Evolutionary conservation across 202 grass and related monocot genomes (phyloP), one percentile per base, ranked within the genome.

Genomic region (Zizania palustris): DNA sequence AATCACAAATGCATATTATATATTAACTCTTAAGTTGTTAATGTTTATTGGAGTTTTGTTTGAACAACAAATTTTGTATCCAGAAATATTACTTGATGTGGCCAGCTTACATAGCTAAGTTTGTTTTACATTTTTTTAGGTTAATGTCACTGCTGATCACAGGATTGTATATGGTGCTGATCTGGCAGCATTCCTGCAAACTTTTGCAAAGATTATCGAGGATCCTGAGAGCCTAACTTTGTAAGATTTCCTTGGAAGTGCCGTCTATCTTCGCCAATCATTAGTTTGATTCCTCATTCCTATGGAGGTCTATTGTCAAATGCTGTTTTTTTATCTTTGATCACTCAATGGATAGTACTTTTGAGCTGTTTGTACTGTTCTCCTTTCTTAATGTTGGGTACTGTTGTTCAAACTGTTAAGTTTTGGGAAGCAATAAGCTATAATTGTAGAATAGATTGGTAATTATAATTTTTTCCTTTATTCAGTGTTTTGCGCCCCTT

Each of bases 61-160:
- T 57, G 33, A 53, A n/a, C 14, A 19, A 38, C 55, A 34, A 14
- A 1, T 43, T 60, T 16, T 51, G n/a, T 72, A 15, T 74, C 11
- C 7, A 4, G n/a, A 36, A 28, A 46, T 48, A 6, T 71, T 15
- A 15, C 14, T 9, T 76, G 4, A 59, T 72, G 9, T 21, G 76
- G 11, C 20, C 19, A 77, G 1, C 7, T 20, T 54, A 35, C 50
- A 56, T 78, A 54, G 54, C 22, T 77, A 72, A 66, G 42, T 28
- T 80, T 3, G 35, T 77, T 20, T 20, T 38, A 71, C 11, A 14
- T 55, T 50, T 72, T 80, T 70, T 84, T 83, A 99, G 96, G 92
- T 99, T 71, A 99, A 99, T 45, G 90, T 99, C 42, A 99, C 96
- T 46, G 96, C 90, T 80, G 96, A 99, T 86, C 96, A 99, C 80